Base-by-base conservation (phyloP, 2,329 filamentous ascomycete species). In the Venturia oleaginea region DNA sequence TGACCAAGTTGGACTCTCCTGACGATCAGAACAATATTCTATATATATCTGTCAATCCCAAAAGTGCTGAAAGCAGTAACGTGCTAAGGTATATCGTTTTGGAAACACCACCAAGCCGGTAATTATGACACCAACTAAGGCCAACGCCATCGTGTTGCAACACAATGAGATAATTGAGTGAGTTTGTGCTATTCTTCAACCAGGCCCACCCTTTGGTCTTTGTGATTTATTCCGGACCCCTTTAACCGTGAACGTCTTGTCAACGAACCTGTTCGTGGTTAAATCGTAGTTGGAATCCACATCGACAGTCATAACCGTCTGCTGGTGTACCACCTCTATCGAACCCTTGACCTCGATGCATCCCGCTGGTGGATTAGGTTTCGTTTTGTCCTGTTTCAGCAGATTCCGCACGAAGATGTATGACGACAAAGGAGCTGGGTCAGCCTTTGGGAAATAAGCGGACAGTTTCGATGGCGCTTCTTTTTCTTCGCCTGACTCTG, bases 221-320 rank as follows among this genome's bases (percentile, higher is more conserved):
- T 65, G 62, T 46, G 17, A 10, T 34, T 37, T 48, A 30, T 11
- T 22, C 15, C n/a, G 19, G 4, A 65, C 22, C 40, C 19, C 22
- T 34, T 27, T 17, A 13, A 38, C 1, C 17, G 8, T 51, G 34
- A 43, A 43, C 11, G 15, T 24, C 38, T 24, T 57, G 34, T 51
- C 54, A 11, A 66, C 48, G 40, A 54, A 66, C 3, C 62, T 42
- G 34, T 66, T 57, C 27, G 17, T 65, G 59, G 75, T 75, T 0
- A 79, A 78, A 65, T 82, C 78, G 67, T 81, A 83, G 5, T 71
- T 73, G 5, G 73, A 77, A 10, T 69, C 66, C 2, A 82, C 77
- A 64, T 80, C 78, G n/a, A 81, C 66, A 5, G 77, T 75, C 64
- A 77, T 68, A 51, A 71, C 72, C 0, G 76, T 78, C 55, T 71